Evolutionary conservation across 805 yeast species (phyloP).

Genomic region (Candida morakotiae): DNA sequence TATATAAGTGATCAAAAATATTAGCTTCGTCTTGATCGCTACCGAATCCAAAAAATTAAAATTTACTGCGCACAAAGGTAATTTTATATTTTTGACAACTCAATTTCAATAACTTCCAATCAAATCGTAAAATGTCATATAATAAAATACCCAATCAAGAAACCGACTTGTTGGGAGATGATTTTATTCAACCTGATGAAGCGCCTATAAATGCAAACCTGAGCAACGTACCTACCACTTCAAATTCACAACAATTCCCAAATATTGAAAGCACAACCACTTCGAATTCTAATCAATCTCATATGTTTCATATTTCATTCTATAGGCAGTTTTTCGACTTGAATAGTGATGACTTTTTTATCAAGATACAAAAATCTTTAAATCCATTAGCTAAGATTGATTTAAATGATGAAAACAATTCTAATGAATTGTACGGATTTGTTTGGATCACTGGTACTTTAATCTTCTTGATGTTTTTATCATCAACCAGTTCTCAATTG

Average conservation of each 20-base stretch:
- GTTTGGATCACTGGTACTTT: constrained; percentile 88
- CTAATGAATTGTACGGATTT: constrained; percentile 77
- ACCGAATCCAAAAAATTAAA: too few species aligned
- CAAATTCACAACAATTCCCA: neutral
- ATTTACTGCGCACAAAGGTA: too few species aligned
- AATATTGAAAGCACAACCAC: neutral
- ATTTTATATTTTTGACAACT: too few species aligned
- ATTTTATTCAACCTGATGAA: constrained; percentile 21
- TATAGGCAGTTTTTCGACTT: constrained; percentile 68
- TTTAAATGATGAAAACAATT: constrained; percentile 29
- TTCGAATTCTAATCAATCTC: constrained; percentile 16
- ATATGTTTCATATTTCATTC: constrained; percentile 52
- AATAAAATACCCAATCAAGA: constrained; percentile 3
- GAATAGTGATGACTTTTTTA: constrained; percentile 57
- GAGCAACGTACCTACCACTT: neutral
- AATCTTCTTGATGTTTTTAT: constrained; percentile 67
- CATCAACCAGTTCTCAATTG: constrained; percentile 65
- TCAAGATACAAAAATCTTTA: constrained; percentile 50
- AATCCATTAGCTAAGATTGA: constrained; percentile 44
- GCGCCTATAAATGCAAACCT: constrained; percentile 7
- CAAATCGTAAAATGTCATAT: constrained; percentile 4
- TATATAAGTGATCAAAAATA: too few species aligned
- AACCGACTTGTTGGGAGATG: constrained; percentile 12
- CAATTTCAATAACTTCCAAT: too few species aligned
- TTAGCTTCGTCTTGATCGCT: too few species aligned